Base-by-base conservation (phyloP, 176 grass and related monocot genomes). In the Oryza officinalis region DNA sequence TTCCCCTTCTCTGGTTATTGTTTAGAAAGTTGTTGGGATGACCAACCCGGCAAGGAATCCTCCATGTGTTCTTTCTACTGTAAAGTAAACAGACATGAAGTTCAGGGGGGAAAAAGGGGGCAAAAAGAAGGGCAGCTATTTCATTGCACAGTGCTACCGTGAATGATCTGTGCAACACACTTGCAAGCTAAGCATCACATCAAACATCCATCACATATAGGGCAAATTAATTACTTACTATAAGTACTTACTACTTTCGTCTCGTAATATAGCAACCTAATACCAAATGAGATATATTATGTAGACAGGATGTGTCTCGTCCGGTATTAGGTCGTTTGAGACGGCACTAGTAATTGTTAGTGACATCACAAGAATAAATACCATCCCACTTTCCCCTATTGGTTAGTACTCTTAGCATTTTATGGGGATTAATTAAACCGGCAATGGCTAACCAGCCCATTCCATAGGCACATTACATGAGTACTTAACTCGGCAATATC, bases 21-120 rank as follows among this genome's bases (percentile, higher is more conserved):
- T 60, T 68, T n/a, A 0, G 11, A 33, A 74, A 67, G 68, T 30
- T 74, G 17, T 17, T 59, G 71, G 71, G 33, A 76, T 87, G 20
- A 67, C 78, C 70, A 81, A 45, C 70, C 26, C 18, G 74, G 60
- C 70, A 81, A 87, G 70, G 71, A 6, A 81, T 25, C 30, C 33
- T 25, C 33, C 85, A 75, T 75, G 71, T 75, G 85, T 30, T 32
- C 10, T 74, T 33, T 17, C 7, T 31, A 67, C 78, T 75, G 78
- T 81, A 87, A 87, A 87, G 71, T 54, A 28, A 40, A 43, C 23
- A 44, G 7, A 63, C 35, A 14, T 11, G 26, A 12, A 50, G 1
- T 9, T 9, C 14, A 10, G 10, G 13, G n/a, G 14, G 4, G 22
- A 72, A 27, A 60, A 61, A 37, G 43, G 1, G 43, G 18, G 1